Evolutionary conservation across 495 filamentous ascomycete species (phyloP).

Genomic region (Rhizodiscina lignyota): DNA sequence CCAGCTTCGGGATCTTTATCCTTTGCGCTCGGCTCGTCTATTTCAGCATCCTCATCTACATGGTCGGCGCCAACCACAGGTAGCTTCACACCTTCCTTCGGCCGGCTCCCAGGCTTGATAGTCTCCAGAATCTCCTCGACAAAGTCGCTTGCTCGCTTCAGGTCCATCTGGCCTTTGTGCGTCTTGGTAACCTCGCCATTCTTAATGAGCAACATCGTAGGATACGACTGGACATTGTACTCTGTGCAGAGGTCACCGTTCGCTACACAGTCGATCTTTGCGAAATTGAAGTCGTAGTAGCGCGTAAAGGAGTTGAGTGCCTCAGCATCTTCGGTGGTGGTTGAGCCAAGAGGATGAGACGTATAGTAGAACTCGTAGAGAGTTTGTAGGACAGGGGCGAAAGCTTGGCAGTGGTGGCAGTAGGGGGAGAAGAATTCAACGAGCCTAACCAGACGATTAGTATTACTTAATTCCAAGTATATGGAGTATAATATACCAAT

Average conservation of each 20-base stretch:
- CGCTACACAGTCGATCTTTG: conserved; percentile 64
- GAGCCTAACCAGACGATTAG: too few relatives aligned
- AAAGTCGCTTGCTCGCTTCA: conserved; percentile 43
- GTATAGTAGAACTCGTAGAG: conserved; percentile 95
- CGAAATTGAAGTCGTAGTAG: conserved; percentile 87
- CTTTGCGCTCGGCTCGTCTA: conserved; percentile 29
- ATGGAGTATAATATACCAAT: conserved; percentile 30
- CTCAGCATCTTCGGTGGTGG: conserved; percentile 20
- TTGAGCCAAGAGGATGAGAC: conserved; percentile 46
- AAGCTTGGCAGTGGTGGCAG: conserved; percentile 63
- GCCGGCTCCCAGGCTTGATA: conserved; percentile 63
- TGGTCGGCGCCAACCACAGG: conserved; percentile 40
- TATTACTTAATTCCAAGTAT: neutral
- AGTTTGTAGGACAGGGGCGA: conserved; percentile 80
- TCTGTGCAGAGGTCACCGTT: conserved; percentile 56
- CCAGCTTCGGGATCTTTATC: conserved; percentile 32
- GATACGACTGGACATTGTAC: conserved; percentile 48
- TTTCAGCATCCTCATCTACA: conserved; percentile 29
- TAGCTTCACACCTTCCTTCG: conserved; percentile 39
- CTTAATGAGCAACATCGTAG: conserved; percentile 68
- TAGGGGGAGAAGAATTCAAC: conserved; percentile 63
- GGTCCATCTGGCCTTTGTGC: conserved; percentile 40
- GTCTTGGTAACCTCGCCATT: conserved; percentile 51
- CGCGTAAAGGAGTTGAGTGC: conserved; percentile 46
- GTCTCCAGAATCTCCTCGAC: conserved; percentile 66